Evolutionary conservation across 257 asterid species (phyloP), one percentile per base, ranked within the genome.

Genomic region (Solanum neorickii): DNA sequence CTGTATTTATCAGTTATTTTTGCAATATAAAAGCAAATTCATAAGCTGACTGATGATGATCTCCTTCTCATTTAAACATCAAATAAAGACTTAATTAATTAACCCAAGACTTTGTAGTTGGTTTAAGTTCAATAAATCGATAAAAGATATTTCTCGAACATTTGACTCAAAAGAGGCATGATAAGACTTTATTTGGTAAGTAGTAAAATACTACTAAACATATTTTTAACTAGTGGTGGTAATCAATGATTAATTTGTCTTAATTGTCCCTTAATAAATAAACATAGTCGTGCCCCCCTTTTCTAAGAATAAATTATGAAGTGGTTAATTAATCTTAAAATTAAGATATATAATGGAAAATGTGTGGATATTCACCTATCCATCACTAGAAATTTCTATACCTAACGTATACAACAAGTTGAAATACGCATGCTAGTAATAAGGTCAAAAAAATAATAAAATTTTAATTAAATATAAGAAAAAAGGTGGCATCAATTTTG

Each of bases 341-440:
- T 10, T 29, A 75, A 73, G 29, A 49, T 49, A 49, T 49, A 5
- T 49, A 49, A 39, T 39, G 82, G 56, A 44, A 16, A 75, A 39
- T 37, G 56, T 75, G 33, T 75, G 86, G 86, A 83, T 83, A 83
- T 83, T 52, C 86, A 83, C 86, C 74, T 15, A 83, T 83, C 86
- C 35, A 83, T 59, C 72, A 83, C 86, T 65, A 83, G 33, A 83
- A 83, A 83, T 59, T 83, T 83, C 86, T 83, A 83, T 83, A 83
- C 86, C 86, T 59, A 59, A 74, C 52, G 86, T 83, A 59, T 83
- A 83, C 70, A 31, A 83, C 70, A 31, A 37, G 86, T 56, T 83
- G 73, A 86, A 88, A 85, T 89, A 88, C 87, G 88, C 91, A 70
- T 87, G 90, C 91, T 85, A 76, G 68, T 10, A 56, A 23, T 13